phyloP scores from a whole-genome alignment of 805 yeast species.

The Kluyveromyces lactis region DNA sequence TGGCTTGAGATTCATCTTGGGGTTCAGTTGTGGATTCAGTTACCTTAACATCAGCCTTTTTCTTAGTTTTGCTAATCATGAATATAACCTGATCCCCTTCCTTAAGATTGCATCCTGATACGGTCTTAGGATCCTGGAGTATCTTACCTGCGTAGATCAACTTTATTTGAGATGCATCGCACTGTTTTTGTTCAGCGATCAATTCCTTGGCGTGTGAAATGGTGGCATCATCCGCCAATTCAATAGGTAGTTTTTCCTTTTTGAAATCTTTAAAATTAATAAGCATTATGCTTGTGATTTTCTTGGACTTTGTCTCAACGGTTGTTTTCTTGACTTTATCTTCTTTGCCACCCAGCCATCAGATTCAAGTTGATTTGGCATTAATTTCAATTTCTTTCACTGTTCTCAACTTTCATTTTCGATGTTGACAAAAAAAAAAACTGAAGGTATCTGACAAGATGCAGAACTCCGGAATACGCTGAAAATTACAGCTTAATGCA shows the following conservation, averaged over 20 bases:
- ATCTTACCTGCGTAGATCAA: slow-evolving; percentile 91
- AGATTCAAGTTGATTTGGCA: slow-evolving; percentile 11
- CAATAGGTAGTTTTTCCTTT: slow-evolving; percentile 78
- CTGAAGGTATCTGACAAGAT: no score
- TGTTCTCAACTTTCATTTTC: no score
- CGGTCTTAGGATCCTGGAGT: slow-evolving; percentile 70
- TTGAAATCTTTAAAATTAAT: slow-evolving; percentile 75
- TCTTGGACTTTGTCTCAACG: no score
- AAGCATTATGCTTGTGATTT: slow-evolving; percentile 10
- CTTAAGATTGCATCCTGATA: slow-evolving; percentile 66
- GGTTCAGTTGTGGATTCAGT: slow-evolving; percentile 20
- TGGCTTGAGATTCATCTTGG: slow-evolving; percentile 17
- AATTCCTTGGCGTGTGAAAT: slow-evolving; percentile 66
- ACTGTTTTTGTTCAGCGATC: slow-evolving; percentile 58
- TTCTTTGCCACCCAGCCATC: slow-evolving; percentile 2
- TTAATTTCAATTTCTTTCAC: slow-evolving; percentile 41
- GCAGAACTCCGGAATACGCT: no score
- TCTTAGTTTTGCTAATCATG: slow-evolving; percentile 65
- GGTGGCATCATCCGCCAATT: slow-evolving; percentile 59
- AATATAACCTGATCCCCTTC: slow-evolving; percentile 83
- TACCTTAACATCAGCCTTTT: slow-evolving; percentile 19
- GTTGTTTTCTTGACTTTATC: not conserved
- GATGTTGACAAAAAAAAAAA: no score
- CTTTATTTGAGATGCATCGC: slow-evolving; percentile 69
- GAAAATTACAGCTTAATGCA: no score